Evolutionary conservation across 73 alveolate genomes (phyloP).

Genomic region (Tetrahymena malaccensis): DNA sequence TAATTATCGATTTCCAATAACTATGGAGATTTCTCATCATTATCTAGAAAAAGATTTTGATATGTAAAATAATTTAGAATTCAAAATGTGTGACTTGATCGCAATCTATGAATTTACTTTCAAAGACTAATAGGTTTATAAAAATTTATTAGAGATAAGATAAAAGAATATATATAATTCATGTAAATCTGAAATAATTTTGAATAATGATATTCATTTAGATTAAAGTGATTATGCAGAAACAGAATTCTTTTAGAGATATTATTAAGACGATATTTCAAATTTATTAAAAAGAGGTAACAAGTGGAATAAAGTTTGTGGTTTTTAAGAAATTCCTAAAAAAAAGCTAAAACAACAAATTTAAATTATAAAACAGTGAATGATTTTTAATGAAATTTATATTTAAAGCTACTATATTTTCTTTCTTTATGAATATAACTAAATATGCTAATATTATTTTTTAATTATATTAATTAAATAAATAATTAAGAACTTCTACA

Average conservation of each 20-base stretch:
- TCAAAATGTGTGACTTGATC: not conserved
- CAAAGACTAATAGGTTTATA: not conserved
- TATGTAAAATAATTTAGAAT: not conserved
- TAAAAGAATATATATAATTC: not conserved
- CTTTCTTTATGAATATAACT: too few species aligned
- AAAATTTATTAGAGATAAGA: not conserved
- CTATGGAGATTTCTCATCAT: not conserved
- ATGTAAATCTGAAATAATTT: not conserved
- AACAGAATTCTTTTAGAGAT: not conserved
- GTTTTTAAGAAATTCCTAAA: not conserved
- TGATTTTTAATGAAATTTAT: too few species aligned
- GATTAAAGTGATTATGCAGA: not conserved
- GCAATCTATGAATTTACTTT: not conserved
- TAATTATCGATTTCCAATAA: not conserved
- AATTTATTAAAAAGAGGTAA: not conserved
- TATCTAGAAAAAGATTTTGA: not conserved
- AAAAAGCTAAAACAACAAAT: not conserved
- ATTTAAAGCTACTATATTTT: too few species aligned
- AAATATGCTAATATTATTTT: too few species aligned
- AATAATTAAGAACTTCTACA: too few species aligned
- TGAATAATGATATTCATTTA: not conserved
- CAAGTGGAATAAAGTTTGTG: not conserved
- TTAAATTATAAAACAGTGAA: too few species aligned
- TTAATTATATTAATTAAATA: too few species aligned
- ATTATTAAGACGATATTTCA: not conserved